Base-by-base conservation (phyloP, 768 basidiomycete species). In the Termitomyces sp. region DNA sequence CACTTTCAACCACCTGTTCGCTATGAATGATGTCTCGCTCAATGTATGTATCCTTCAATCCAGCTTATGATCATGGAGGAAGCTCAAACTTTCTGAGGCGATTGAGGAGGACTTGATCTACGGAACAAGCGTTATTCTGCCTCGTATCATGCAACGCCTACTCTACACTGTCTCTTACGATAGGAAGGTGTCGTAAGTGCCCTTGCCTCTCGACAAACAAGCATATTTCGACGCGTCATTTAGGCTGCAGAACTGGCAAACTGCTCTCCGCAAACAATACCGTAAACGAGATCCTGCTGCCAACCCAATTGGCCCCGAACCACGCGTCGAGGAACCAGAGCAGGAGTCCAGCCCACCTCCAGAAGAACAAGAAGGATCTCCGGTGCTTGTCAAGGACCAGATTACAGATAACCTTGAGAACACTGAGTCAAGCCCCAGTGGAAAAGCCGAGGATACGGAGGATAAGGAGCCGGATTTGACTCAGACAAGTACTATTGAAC, bases 181-280 rank as follows among this genome's bases (percentile, higher is more conserved):
- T 76, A 78, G 89, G 60, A 91, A 91, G 75, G 89, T 73, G 58
- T 60, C 58, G 58, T 60, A 55, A 59, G 63, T 61, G 4, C 34
- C 22, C 16, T n/a, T 39, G 37, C 15, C 52, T 54, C 16, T 51
- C 39, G 13, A 49, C n/a, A 39, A 20, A 27, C 7, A 50, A 34
- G 54, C n/a, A 45, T 50, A 24, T 49, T 61, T 65, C 63, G 61
- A 66, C 63, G 61, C 60, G 57, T 62, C 61, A 53, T 65, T 58
- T 64, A 93, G 91, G 37, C 66, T 81, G 51, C 84, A 88, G 66
- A 91, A 83, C 69, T 93, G 91, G 91, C 90, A 93, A 72, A 81
- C 84, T 33, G 78, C 79, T 33, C 76, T 94, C 47, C 87, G 89
- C 58, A 87, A 85, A 63, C 91, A 93, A 68, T 91, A 92, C 71